These are phyloP conservation scores for Termitomyces sp. DNA, from an alignment of 768 basidiomycete genomes.

Conservation along the genomic window DNA sequence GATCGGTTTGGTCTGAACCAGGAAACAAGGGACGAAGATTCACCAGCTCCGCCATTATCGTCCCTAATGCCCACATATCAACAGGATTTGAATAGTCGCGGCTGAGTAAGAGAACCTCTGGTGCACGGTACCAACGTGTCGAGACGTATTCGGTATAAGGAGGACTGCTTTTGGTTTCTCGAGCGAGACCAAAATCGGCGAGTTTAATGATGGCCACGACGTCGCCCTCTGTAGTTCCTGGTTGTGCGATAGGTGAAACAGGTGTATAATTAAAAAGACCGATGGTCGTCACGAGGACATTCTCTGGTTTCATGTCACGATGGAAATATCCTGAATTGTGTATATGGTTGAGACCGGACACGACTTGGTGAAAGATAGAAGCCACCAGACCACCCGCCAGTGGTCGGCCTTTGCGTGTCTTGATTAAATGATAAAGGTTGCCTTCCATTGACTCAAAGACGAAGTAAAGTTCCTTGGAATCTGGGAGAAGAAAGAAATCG, in stretches of 20 bases:
- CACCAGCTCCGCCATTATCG: slow-evolving; percentile 95
- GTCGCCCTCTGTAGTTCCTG: slow-evolving; percentile 71
- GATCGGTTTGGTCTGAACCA: slow-evolving; percentile 88
- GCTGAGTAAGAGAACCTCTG: slow-evolving; percentile 89
- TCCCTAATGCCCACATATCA: slow-evolving; percentile 99
- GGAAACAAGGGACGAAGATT: slow-evolving; percentile 96
- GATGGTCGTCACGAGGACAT: slow-evolving; percentile 96
- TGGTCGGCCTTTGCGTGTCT: slow-evolving; percentile 89
- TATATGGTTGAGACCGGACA: slow-evolving; percentile 87
- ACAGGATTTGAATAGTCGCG: slow-evolving; percentile 95
- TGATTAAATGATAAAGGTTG: slow-evolving; percentile 98
- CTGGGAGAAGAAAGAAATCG: slow-evolving; percentile 97
- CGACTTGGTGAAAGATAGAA: slow-evolving; percentile 90
- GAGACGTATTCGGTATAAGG: slow-evolving; percentile 99
- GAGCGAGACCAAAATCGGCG: slow-evolving; percentile 95
- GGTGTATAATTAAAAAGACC: slow-evolving; percentile 90
- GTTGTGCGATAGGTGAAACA: slow-evolving; percentile 62
- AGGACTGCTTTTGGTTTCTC: slow-evolving; percentile 81
- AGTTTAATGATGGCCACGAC: slow-evolving; percentile 97
- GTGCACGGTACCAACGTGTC: slow-evolving; percentile 99
- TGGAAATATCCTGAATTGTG: slow-evolving; percentile 94
- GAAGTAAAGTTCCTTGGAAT: slow-evolving; percentile 95
- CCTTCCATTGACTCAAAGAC: slow-evolving; percentile 99
- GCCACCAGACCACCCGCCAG: slow-evolving; percentile 96
- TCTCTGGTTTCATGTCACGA: slow-evolving; percentile 99